Conservation (phyloP, 1,139 yeast species). For the Kluyveromyces sp. region DNA sequence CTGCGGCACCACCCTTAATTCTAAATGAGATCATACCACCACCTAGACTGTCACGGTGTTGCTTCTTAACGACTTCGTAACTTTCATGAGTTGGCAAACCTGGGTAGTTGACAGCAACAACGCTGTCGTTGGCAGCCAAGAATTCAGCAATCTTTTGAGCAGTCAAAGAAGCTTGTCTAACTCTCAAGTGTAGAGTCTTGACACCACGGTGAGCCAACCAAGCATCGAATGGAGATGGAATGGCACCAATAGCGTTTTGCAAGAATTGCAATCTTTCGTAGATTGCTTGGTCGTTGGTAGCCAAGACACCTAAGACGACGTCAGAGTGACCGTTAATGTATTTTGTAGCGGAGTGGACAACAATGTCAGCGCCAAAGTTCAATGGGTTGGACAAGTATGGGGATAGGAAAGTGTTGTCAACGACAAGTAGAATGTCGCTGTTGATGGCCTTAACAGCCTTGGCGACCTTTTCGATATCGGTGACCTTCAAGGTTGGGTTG, state of each 20-base stretch:
- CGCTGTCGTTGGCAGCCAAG: constrained; percentile 44
- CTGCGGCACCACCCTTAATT: constrained; percentile 72
- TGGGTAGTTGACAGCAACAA: constrained; percentile 71
- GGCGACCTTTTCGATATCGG: constrained; percentile 61
- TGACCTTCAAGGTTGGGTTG: constrained; percentile 74
- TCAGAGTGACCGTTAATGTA: constrained; percentile 91
- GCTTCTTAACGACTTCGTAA: constrained; percentile 56
- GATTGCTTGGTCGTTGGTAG: constrained; percentile 55
- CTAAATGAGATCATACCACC: constrained; percentile 92
- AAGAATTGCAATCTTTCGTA: constrained; percentile 64
- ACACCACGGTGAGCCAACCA: constrained; percentile 93
- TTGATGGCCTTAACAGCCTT: constrained; percentile 39
- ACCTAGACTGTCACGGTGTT: constrained; percentile 80
- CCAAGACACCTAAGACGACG: constrained; percentile 81
- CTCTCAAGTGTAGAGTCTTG: constrained; percentile 79
- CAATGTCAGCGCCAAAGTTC: constrained; percentile 76
- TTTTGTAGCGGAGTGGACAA: constrained; percentile 83
- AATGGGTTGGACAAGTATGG: constrained; percentile 89
- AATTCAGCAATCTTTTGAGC: constrained; percentile 70
- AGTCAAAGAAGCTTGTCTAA: constrained; percentile 55
- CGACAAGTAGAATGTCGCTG: constrained; percentile 57
- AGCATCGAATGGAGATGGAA: constrained; percentile 84
- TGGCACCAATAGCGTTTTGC: constrained; percentile 84
- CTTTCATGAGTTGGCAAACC: constrained; percentile 63
- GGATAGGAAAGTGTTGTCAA: constrained; percentile 90